Percentiles rank a stretch among this genome's conserved stretches.
Conservation (phyloP, 2,329 filamentous ascomycete genomes). For the Thelonectria discophora region DNA sequence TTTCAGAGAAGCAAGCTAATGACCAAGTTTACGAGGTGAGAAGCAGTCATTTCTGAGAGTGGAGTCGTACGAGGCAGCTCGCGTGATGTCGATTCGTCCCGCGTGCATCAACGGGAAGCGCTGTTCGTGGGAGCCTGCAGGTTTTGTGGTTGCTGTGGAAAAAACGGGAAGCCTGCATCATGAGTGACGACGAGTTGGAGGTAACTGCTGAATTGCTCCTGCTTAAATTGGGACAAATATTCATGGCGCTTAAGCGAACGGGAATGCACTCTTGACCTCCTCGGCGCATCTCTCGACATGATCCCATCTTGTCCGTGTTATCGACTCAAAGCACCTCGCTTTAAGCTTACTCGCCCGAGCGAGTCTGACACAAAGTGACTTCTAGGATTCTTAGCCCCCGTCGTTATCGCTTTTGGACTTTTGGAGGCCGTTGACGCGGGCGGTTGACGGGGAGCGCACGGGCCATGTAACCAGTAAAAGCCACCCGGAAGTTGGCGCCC, state of each 20-base stretch:
- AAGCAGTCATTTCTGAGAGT: constrained; percentile 1
- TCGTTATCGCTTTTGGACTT: not conserved
- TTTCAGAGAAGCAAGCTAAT: not conserved
- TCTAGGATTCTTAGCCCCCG: too few relatives aligned
- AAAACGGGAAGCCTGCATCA: not conserved
- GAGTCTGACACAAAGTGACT: not conserved
- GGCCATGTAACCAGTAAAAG: not conserved
- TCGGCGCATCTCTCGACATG: not conserved
- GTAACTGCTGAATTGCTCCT: too few relatives aligned
- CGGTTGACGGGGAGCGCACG: not conserved
- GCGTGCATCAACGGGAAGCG: not conserved
- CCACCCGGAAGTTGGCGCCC: not conserved
- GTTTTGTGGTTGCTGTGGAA: constrained; percentile 22
- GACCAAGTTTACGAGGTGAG: not conserved
- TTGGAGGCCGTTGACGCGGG: constrained; percentile 30
- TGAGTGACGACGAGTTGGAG: too few relatives aligned
- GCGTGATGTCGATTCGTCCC: constrained; percentile 30
- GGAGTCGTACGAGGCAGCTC: constrained; percentile 27
- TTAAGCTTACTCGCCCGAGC: constrained; percentile 26
- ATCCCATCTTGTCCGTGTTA: not conserved
- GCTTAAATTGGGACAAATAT: too few relatives aligned
- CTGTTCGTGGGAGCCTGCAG: constrained; percentile 27
- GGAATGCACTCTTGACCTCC: not conserved
- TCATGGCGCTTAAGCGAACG: not conserved
- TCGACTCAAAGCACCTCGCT: constrained; percentile 11